Conservation (phyloP, 164 flowering plant genomes). For the Hamamelis virginiana region DNA sequence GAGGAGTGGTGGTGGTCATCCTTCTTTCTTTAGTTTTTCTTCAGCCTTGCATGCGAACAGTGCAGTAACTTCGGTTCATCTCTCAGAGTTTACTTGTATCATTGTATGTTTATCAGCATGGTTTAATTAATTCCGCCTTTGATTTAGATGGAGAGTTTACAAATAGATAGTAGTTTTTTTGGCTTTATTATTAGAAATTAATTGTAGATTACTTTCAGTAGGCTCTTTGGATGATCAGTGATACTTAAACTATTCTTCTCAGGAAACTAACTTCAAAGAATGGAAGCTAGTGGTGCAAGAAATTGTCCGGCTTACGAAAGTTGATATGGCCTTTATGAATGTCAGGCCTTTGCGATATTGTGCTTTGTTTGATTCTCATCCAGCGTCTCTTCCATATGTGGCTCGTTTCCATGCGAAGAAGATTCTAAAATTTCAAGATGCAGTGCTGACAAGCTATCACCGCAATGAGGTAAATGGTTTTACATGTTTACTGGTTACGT, state of each 20-base stretch:
- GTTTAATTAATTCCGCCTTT: too few relatives aligned
- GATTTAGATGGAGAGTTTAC: too few relatives aligned
- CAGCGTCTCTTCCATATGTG: constrained; percentile 63
- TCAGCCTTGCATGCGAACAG: too few relatives aligned
- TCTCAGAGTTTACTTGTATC: too few relatives aligned
- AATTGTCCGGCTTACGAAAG: constrained; percentile 70
- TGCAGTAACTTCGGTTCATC: too few relatives aligned
- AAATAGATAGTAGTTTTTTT: too few relatives aligned
- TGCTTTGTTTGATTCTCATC: constrained; percentile 55
- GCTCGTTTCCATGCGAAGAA: constrained; percentile 85
- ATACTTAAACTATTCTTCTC: constrained; percentile 14
- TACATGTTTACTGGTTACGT: not conserved
- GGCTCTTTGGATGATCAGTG: not conserved
- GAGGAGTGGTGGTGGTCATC: too few relatives aligned
- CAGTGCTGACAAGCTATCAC: constrained; percentile 82
- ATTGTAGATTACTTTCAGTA: not conserved
- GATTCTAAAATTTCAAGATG: constrained; percentile 76
- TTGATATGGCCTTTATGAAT: constrained; percentile 44
- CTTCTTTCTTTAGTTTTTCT: too few relatives aligned
- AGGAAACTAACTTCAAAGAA: constrained; percentile 87
- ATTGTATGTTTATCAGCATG: too few relatives aligned
- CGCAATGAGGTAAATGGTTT: constrained; percentile 73
- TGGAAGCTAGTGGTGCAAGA: constrained; percentile 92
- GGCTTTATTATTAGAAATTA: not conserved
- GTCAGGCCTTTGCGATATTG: constrained; percentile 76